phyloP scores from a whole-genome alignment of 176 grass and related monocot species.

The Bothriochloa decipiens region DNA sequence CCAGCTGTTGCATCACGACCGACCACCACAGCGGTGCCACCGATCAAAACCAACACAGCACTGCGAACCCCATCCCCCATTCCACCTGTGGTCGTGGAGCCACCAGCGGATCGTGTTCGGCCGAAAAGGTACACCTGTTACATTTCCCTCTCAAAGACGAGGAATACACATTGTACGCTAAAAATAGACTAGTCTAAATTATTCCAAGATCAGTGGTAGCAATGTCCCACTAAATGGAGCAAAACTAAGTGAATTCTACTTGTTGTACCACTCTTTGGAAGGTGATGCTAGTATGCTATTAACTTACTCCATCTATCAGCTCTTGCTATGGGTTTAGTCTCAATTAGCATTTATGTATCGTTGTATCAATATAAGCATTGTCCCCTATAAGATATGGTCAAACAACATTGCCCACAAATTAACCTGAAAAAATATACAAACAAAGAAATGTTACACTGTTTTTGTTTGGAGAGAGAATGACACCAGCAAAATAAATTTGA shows the following conservation, averaged over 20 bases:
- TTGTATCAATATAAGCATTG: conserved; percentile 22
- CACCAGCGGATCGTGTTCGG: conserved; percentile 51
- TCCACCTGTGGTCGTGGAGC: conserved; percentile 69
- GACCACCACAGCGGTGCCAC: conserved; percentile 68
- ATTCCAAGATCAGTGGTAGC: conserved; percentile 22
- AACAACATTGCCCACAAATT: neutral
- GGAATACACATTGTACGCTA: conserved; percentile 6
- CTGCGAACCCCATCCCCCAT: conserved; percentile 69
- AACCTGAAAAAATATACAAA: conserved; percentile 28
- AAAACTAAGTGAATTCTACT: neutral
- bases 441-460: neutral
- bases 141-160: conserved; percentile 20
- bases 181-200: conserved; percentile 33
- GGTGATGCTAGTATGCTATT: neutral
- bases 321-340: conserved; percentile 20
- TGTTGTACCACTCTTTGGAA: neutral
- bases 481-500: conserved; percentile 15
- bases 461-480: neutral
- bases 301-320: conserved; percentile 6
- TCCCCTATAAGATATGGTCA: neutral
- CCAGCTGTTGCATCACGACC: conserved; percentile 64
- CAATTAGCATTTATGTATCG: conserved; percentile 2
- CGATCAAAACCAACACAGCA: conserved; percentile 67
- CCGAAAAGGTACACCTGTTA: conserved; percentile 58
- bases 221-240: neutral